These are phyloP conservation scores for Tulasnella sp. DNA, from an alignment of 768 basidiomycete species.

Conservation along the genomic window DNA sequence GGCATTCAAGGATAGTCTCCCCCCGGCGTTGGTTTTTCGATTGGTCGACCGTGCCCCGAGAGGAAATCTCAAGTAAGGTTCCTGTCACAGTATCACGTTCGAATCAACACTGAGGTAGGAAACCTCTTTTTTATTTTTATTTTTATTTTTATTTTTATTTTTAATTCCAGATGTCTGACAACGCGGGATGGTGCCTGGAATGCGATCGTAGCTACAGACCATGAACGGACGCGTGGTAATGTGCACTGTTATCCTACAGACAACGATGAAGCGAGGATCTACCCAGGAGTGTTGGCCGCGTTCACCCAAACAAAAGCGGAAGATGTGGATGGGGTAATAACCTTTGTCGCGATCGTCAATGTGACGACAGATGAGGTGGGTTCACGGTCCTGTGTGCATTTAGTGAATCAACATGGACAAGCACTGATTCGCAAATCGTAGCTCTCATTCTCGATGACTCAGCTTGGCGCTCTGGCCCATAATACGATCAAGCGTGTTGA, in stretches of 20 bases:
- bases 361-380: slow-evolving; percentile 3
- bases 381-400: no score
- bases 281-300: background rate
- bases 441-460: slow-evolving; percentile 9
- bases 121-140: no score
- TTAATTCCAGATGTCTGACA: background rate
- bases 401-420: no score
- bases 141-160: no score
- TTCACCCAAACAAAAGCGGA: background rate
- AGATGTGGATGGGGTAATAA: background rate
- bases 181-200: slow-evolving; percentile 10
- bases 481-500: slow-evolving; percentile 4
- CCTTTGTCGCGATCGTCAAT: slow-evolving; percentile 1
- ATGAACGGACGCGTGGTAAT: background rate
- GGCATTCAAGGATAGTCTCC: slow-evolving; percentile 1
- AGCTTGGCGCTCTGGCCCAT: background rate
- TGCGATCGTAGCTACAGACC: slow-evolving; percentile 7
- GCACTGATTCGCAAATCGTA: background rate
- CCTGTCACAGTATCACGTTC: no score
- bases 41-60: slow-evolving; percentile 8
- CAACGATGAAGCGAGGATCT: slow-evolving; percentile 9
- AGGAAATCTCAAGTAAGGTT: background rate
- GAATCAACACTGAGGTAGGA: no score
- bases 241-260: slow-evolving; percentile 7
- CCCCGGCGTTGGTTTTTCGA: background rate